Evolutionary conservation across 495 filamentous ascomycete species (phyloP), one percentile per base, ranked within the genome.

Genomic region (Schizothecium vesticola): DNA sequence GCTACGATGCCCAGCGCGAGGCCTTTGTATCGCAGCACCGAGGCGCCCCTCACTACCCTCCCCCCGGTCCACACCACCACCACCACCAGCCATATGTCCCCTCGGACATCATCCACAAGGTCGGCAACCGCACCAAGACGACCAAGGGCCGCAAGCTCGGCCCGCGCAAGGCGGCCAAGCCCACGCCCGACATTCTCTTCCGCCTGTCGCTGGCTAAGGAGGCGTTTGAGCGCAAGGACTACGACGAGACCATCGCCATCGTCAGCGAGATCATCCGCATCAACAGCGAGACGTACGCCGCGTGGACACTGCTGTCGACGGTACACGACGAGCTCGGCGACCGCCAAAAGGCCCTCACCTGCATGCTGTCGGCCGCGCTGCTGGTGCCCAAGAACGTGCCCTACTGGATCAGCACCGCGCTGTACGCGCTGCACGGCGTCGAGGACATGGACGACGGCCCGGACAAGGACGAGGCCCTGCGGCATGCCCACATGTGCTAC

Each of bases 251-350:
- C 12, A 81, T 87, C 31, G 80, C 87, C 2, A 80, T 86, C 58
- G 86, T 90, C 12, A 80, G 83, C 60, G 86, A 88, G 73, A 90
- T 93, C 12, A 88, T 96, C 63, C 86, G 91, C 66, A 84, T 89
- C 71, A 96, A 97, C 74, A 90, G 91, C 16, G 93, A 96, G 75
- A 91, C 93, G 65, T 90, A 90, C 69, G 83, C 86, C 23, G 90
- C 93, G 28, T 93, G 94, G 85, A 87, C 86, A 22, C 77, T 94
- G 29, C 76, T 95, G 12, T 89, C 91, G 0, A 86, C 92, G 31
- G 88, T 94, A 60, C 88, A 90, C 72, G 76, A 88, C 55, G 87
- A 89, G 65, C 83, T 88, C 69, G 91, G 89, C 3, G 83, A 92
- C 58, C 82, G 85, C 56, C 84, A 89, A 66, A 87, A 91, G 64